phyloP scores from a whole-genome alignment of 495 filamentous ascomycete species.

The Neurospora sp. region DNA sequence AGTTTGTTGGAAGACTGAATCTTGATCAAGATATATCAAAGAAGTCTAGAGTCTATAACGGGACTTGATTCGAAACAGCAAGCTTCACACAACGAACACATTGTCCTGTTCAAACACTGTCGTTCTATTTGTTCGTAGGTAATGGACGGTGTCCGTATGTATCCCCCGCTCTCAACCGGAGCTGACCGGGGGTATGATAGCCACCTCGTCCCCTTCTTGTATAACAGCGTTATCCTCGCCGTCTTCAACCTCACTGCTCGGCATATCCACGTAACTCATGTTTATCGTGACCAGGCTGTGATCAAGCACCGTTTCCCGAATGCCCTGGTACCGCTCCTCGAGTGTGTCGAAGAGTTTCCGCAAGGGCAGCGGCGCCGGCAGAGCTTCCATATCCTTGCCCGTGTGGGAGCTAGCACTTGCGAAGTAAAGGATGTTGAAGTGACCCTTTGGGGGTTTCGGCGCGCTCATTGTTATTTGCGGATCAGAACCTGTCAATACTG shows the following conservation, averaged over 20 bases:
- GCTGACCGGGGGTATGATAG: conserved; percentile 95
- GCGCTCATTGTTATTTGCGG: conserved; percentile 17
- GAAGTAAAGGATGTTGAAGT: conserved; percentile 84
- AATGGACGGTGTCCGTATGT: not conserved
- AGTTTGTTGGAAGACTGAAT: not conserved
- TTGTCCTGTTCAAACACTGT: conserved; percentile 6
- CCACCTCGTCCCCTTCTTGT: conserved; percentile 76
- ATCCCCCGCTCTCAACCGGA: conserved; percentile 41
- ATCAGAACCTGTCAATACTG: not conserved
- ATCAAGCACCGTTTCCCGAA: conserved; percentile 57
- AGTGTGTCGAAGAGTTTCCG: conserved; percentile 55
- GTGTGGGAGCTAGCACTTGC: conserved; percentile 69
- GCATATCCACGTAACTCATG: conserved; percentile 75
- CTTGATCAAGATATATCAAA: not conserved
- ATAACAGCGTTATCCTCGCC: conserved; percentile 42
- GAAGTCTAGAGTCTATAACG: not conserved
- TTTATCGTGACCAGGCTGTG: conserved; percentile 82
- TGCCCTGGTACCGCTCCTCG: conserved; percentile 75
- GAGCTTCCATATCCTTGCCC: conserved; percentile 53
- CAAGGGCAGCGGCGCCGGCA: conserved; percentile 65
- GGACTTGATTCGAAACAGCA: not conserved
- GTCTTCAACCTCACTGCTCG: conserved; percentile 29
- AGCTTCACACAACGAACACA: not conserved
- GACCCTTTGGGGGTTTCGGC: conserved; percentile 37
- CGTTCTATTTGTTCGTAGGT: conserved; percentile 12